These are phyloP conservation scores for Lasiosphaeriaceae sp. DNA, from an alignment of 495 filamentous ascomycete genomes.

Conservation along the genomic window DNA sequence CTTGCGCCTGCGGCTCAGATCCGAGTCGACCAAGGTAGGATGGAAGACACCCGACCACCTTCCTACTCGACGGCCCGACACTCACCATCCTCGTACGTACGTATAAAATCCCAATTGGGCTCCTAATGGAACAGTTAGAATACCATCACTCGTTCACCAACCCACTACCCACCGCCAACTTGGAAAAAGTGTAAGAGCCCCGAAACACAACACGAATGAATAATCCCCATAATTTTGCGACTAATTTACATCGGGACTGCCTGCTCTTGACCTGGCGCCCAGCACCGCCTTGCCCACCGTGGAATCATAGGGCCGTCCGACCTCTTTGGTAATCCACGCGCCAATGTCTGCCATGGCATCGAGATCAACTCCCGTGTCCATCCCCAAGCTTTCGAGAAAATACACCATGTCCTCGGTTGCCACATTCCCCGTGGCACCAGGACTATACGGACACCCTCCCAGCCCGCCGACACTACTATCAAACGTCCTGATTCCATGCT, in stretches of 20 bases:
- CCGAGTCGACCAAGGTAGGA: too few species aligned
- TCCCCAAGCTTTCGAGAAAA: conserved; percentile 79
- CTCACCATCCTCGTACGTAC: too few species aligned
- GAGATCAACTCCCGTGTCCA: conserved; percentile 82
- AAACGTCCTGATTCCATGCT: conserved; percentile 85
- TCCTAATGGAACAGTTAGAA: too few species aligned
- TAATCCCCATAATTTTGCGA: neutral
- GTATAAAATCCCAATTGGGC: too few species aligned
- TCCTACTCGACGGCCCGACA: too few species aligned
- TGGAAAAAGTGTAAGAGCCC: too few species aligned
- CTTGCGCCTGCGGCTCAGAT: too few species aligned
- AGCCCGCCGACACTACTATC: conserved; percentile 87
- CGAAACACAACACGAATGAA: too few species aligned
- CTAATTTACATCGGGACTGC: neutral
- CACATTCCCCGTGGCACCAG: conserved; percentile 93
- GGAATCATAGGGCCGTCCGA: conserved; percentile 72
- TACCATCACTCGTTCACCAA: too few species aligned
- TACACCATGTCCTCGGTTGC: conserved; percentile 92
- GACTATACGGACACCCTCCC: conserved; percentile 90
- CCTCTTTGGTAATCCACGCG: conserved; percentile 80
- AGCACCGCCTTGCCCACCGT: conserved; percentile 75
- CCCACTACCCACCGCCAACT: too few species aligned
- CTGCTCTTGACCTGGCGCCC: conserved; percentile 41
- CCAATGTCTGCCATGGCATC: conserved; percentile 79
- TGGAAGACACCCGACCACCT: too few species aligned